phyloP scores from a whole-genome alignment of 495 filamentous ascomycete species.

The Xylaria flabelliformis region DNA sequence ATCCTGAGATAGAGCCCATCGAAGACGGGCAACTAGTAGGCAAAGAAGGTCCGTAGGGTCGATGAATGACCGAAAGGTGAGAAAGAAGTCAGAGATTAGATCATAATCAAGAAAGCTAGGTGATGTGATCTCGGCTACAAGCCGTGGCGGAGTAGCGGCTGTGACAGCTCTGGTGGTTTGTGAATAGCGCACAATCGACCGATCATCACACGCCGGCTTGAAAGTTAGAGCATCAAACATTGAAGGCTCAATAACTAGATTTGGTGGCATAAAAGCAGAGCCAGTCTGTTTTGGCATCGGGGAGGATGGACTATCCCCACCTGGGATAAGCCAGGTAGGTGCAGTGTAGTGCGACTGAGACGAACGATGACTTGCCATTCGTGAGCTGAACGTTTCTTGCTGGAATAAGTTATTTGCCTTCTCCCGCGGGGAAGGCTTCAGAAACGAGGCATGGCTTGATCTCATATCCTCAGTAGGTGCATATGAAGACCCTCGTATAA shows the following conservation, averaged over 20 bases:
- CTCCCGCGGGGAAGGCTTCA: conserved; percentile 39
- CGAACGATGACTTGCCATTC: conserved; percentile 38
- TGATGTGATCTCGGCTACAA: conserved; percentile 98
- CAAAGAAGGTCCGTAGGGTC: conserved; percentile 75
- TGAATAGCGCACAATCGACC: conserved; percentile 84
- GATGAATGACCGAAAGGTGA: conserved; percentile 89
- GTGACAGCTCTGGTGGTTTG: conserved; percentile 72
- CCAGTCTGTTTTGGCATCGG: conserved; percentile 40
- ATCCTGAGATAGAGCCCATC: conserved; percentile 81
- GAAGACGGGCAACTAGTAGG: conserved; percentile 81
- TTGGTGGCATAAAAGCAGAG: conserved; percentile 51
- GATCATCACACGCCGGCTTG: conserved; percentile 72
- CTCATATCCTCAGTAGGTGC: conserved; percentile 59
- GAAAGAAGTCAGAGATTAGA: conserved; percentile 96
- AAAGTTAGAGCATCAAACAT: conserved; percentile 85
- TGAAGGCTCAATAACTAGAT: conserved; percentile 57
- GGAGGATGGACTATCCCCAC: conserved; percentile 35
- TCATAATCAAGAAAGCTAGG: conserved; percentile 97
- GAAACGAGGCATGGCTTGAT: conserved; percentile 52
- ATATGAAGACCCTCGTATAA: conserved; percentile 77
- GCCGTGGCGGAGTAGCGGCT: conserved; percentile 87
- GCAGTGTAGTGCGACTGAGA: conserved; percentile 39
- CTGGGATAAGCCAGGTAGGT: conserved; percentile 34
- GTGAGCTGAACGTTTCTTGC: conserved; percentile 38
- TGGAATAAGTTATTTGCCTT: conserved; percentile 31